These are phyloP conservation scores for Sclerotinia subarctica DNA, from an alignment of 2,329 filamentous ascomycete species.

Conservation along the genomic window DNA sequence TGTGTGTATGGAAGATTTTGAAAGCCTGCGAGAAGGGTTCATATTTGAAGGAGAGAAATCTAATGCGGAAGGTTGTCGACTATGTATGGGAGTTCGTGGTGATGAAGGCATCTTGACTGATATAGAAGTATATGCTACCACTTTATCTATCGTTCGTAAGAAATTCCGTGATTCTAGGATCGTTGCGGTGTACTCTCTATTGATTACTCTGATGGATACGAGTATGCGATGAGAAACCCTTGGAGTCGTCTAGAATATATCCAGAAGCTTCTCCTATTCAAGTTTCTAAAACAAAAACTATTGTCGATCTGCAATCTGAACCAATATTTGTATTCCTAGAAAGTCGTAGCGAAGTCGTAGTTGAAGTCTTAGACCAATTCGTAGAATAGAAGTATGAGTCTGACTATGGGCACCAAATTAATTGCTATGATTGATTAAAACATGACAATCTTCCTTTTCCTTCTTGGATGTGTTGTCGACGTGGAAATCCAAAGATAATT, in stretches of 20 bases:
- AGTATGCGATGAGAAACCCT: neutral
- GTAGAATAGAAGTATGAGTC: neutral
- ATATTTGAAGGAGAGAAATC: conserved; percentile 43
- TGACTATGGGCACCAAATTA: conserved; percentile 7
- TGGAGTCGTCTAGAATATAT: neutral
- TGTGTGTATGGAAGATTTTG: conserved; percentile 36
- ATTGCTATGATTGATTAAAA: neutral
- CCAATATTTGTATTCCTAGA: conserved; percentile 8
- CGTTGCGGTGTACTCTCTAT: neutral
- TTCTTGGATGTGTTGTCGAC: conserved; percentile 2
- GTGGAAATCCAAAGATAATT: conserved; percentile 12
- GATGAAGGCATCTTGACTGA: conserved; percentile 43
- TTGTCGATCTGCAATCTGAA: conserved; percentile 11
- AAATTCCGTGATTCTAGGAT: neutral
- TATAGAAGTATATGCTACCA: conserved; percentile 22
- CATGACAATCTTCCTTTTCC: neutral
- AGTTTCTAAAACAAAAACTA: neutral
- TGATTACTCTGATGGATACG: neutral
- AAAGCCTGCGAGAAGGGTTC: conserved; percentile 30
- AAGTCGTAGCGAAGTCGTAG: neutral
- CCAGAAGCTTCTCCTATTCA: conserved; percentile 13
- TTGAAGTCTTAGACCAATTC: neutral
- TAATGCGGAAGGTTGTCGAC: conserved; percentile 54
- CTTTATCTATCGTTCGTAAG: neutral
- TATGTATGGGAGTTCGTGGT: conserved; percentile 57